A percentile compares a stretch with the other conserved stretches of the same genome.
Conservation (phyloP, 208 protist species). For the Acanthamoeba healyi region DNA sequence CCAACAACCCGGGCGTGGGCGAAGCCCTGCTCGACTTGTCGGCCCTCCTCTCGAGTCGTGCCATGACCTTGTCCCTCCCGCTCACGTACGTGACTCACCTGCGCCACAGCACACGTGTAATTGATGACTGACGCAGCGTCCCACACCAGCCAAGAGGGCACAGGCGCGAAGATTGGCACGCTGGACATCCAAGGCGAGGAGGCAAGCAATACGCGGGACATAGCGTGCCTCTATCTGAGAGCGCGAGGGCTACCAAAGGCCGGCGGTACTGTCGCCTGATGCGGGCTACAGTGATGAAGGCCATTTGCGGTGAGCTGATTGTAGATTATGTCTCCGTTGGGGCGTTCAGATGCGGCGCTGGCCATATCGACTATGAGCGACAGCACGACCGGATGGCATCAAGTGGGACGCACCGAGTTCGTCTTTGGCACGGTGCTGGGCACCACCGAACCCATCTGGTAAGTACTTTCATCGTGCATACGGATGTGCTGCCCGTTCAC, state of each 20-base stretch:
- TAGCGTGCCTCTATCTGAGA: conserved; percentile 6
- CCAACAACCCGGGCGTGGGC: not conserved
- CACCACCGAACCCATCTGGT: conserved; percentile 59
- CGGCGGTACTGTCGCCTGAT: not conserved
- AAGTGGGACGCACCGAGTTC: conserved; percentile 35
- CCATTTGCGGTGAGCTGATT: no score
- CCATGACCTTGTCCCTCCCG: not conserved
- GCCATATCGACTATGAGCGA: not conserved
- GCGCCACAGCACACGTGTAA: not conserved
- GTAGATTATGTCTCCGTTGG: no score
- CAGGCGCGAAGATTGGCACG: not conserved
- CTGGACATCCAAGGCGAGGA: not conserved
- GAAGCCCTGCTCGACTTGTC: conserved; percentile 4
- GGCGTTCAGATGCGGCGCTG: not conserved
- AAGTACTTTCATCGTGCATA: not conserved
- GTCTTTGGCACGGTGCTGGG: conserved; percentile 45
- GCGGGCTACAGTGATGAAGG: not conserved
- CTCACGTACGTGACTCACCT: not conserved
- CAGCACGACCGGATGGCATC: not conserved
- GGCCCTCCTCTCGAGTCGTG: not conserved
- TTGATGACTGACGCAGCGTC: not conserved
- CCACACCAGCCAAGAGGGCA: not conserved
- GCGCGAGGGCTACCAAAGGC: conserved; percentile 31
- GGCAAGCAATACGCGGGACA: conserved; percentile 1
- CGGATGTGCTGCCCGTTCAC: not conserved